Evolutionary conservation across 1,139 yeast genomes (phyloP).

Genomic region (Hansenula anomala): DNA sequence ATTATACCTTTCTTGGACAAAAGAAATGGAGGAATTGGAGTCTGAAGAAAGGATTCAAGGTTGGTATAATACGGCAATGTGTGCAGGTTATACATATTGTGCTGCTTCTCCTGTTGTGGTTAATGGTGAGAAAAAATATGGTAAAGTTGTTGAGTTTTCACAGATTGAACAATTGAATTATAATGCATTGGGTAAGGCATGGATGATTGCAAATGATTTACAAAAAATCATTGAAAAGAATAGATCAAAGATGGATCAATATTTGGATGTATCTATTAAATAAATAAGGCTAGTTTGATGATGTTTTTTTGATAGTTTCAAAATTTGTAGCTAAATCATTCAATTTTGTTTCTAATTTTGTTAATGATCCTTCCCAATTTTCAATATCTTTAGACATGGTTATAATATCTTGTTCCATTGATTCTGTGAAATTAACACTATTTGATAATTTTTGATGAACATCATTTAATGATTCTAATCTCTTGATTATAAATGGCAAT

Average conservation of each 20-base stretch:
- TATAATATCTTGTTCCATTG: conserved; percentile 35
- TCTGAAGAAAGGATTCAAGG: conserved; percentile 8
- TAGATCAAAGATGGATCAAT: background rate
- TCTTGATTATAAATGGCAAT: conserved; percentile 37
- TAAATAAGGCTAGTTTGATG: too few species aligned
- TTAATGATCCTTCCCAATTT: conserved; percentile 37
- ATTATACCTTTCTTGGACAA: background rate
- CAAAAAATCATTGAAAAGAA: background rate
- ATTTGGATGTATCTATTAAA: background rate
- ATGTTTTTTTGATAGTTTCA: background rate
- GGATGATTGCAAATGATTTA: conserved; percentile 9
- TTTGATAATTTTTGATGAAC: conserved; percentile 49
- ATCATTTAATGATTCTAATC: conserved; percentile 40
- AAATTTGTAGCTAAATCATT: background rate
- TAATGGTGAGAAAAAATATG: conserved; percentile 6
- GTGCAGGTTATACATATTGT: conserved; percentile 26
- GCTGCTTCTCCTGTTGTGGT: conserved; percentile 13
- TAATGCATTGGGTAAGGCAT: conserved; percentile 15
- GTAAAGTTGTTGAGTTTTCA: conserved; percentile 15
- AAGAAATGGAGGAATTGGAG: conserved; percentile 4
- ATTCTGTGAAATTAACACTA: conserved; percentile 46
- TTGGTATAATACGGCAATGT: conserved; percentile 25
- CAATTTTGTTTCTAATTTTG: conserved; percentile 33
- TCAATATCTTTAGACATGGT: conserved; percentile 34
- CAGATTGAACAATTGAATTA: conserved; percentile 5